Evolutionary conservation across 2,329 filamentous ascomycete genomes (phyloP), one percentile per base, ranked within the genome.

Genomic region (Colletotrichum karsti): DNA sequence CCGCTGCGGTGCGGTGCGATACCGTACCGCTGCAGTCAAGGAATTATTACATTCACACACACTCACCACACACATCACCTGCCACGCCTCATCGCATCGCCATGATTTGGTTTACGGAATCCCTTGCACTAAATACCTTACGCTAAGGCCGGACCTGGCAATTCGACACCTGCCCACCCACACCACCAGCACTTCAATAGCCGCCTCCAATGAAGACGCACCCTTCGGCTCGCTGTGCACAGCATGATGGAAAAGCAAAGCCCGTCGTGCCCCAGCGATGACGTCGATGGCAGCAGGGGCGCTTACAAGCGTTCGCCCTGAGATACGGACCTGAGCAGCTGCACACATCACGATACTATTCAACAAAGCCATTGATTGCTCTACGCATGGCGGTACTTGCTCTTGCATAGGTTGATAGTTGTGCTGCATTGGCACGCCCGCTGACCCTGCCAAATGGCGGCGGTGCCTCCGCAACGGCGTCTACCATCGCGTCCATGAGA

Each of bases 201-300:
- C 64, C 60, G 53, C 46, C 30, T 58, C 65, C 60, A 68, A 68
- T 65, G 50, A 41, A 37, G 60, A 46, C 44, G 13, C 60, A 37
- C 12, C 9, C 22, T 12, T 28, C 28, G 18, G 50, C 54, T 54
- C 65, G 48, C 53, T 44, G 33, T 55, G 15, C 39, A 67, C 53
- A 20, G 30, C 50, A 28, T 41, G 42, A 51, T 12, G 24, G 18
- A 55, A 28, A 53, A 33, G 28, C 53, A 59, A 65, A 65, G 60
- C 44, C 39, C 30, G 65, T 22, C 24, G 30, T 24, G 18, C 51
- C 46, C 37, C 37, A 9, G 18, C 60, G 9, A 68, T 68, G 65
- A 68, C 60, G 60, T 59, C 59, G 37, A 26, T 33, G 54, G 22
- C 3, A 54, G 51, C 44, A 58, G 42, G 46, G 30, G 56, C 22